Evolutionary conservation across 129 eudicot genomes (phyloP).

Genomic region (Scalesia atractyloides): DNA sequence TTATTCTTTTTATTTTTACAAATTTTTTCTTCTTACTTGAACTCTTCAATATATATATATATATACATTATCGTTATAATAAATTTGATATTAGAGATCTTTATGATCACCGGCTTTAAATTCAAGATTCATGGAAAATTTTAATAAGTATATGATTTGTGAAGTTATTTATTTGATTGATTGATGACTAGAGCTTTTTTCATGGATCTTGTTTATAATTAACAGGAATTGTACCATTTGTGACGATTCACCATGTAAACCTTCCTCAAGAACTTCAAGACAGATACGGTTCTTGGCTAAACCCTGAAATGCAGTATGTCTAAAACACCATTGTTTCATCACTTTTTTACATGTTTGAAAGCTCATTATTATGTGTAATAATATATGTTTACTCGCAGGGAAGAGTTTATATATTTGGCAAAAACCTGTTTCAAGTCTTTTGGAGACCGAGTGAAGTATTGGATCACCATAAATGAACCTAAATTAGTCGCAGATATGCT

Average conservation of each 20-base stretch:
- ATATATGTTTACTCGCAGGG: conserved; percentile 39
- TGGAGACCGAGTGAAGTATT: conserved; percentile 75
- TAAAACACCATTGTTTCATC: not conserved
- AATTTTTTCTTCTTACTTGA: too few relatives aligned
- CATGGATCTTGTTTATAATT: not conserved
- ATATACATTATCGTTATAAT: too few relatives aligned
- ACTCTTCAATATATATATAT: too few relatives aligned
- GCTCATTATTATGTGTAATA: not conserved
- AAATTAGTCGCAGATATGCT: conserved; percentile 36
- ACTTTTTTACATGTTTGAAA: not conserved
- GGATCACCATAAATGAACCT: conserved; percentile 80
- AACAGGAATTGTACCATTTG: conserved; percentile 77
- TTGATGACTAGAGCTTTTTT: not conserved
- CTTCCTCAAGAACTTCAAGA: conserved; percentile 73
- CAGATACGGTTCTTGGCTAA: conserved; percentile 67
- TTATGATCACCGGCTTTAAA: too few relatives aligned
- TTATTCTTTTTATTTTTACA: too few relatives aligned
- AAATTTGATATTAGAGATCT: too few relatives aligned
- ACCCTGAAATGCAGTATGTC: conserved; percentile 73
- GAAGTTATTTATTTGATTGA: too few relatives aligned
- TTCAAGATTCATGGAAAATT: too few relatives aligned
- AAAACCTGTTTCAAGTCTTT: conserved; percentile 60
- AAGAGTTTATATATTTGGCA: conserved; percentile 64
- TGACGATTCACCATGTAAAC: conserved; percentile 69
- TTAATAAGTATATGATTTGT: too few relatives aligned